phyloP scores from a whole-genome alignment of 257 asterid genomes.

The Solanum medicagineum region DNA sequence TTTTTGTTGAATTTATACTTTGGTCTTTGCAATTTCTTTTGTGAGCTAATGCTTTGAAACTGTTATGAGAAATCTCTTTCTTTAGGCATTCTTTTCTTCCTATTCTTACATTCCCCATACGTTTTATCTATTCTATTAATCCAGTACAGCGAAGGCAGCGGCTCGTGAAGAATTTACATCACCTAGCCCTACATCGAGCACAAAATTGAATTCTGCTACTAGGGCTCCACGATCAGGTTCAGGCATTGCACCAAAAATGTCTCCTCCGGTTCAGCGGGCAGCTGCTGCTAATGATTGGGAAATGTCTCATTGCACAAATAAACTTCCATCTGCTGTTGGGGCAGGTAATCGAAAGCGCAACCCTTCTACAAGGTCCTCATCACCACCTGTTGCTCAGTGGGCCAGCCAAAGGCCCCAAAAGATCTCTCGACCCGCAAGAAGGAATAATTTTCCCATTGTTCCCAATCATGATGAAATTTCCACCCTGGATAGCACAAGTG shows the following conservation, averaged over 20 bases:
- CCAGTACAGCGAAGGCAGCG: conserved; percentile 38
- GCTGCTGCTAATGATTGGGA: conserved; percentile 72
- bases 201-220: conserved; percentile 56
- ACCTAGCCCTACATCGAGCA: conserved; percentile 75
- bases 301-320: conserved; percentile 60
- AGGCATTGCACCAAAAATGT: conserved; percentile 49
- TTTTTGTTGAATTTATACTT: not conserved
- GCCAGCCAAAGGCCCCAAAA: conserved; percentile 75
- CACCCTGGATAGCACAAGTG: conserved; percentile 32
- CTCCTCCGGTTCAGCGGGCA: conserved; percentile 49
- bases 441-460: conserved; percentile 62
- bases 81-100: not conserved
- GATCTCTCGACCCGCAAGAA: conserved; percentile 71
- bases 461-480: conserved; percentile 50
- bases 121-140: not conserved
- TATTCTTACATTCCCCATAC: not conserved
- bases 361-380: conserved; percentile 60
- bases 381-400: conserved; percentile 86
- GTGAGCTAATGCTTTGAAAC: not conserved
- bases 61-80: not conserved
- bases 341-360: conserved; percentile 65
- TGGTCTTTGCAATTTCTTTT: not conserved
- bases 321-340: conserved; percentile 44
- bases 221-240: conserved; percentile 82
- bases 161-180: conserved; percentile 68